Base-by-base conservation (phyloP, 371 early-diverging fungal species). In the Rhizopus arrhizus region DNA sequence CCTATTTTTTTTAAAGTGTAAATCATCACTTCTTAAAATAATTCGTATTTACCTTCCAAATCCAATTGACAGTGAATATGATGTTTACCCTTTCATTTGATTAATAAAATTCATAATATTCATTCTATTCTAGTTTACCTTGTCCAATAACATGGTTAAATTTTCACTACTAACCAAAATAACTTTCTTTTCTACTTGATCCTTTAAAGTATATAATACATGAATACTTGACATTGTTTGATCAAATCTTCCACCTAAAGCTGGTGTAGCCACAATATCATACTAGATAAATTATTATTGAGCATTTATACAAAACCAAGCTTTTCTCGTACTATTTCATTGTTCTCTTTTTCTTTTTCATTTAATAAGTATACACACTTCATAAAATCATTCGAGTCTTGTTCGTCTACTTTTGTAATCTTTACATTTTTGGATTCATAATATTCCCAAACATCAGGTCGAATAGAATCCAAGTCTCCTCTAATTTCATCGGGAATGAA, bases 221-320 rank as follows among this genome's bases (percentile, higher is more conserved):
- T 93, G 84, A 22, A 97, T 86, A 55, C 76, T 85, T 9, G 88
- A 78, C 69, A 97, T 88, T 10, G 85, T 84, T 55, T 97, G 96
- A 71, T 97, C 97, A 60, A 97, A 90, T 32, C 97, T 86, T 1
- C 96, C 97, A 32, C 92, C 87, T 5, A 93, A 66, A 4, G 91
- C 93, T 34, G 96, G 95, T 7, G 89, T 66, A 1, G 88, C 94
- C 4, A 95, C 77, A 9, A 95, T 73, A 40, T 85, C 85, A 60
- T 83, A 74, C 75, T 85, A 60, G 1, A 4, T 8, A 11, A 40
- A 32, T 34, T 10, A 16, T 16, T 16, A 45, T 7, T 45, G 16
- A 5, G n/a, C 45, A 47, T 2, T 53, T 12, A 53, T n/a, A 53
- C 15, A 28, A 40, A 11, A 47, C 8, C 36, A 32, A 45, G 34